These are phyloP conservation scores for Aspergillus thermomutatus DNA, from an alignment of 2,329 filamentous ascomycete genomes.

Conservation along the genomic window DNA sequence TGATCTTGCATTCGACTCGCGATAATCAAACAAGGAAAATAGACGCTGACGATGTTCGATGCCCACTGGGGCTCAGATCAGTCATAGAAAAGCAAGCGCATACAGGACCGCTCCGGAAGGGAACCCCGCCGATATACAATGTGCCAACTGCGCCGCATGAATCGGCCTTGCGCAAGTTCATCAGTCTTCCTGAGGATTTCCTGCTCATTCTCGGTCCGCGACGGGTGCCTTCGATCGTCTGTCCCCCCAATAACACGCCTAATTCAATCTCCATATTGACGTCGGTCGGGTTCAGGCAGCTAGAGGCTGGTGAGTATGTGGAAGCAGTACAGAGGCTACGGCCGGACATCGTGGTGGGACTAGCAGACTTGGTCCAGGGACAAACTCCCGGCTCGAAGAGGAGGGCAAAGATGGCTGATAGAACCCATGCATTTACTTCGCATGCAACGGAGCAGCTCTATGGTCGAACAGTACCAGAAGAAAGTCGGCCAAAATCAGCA, in stretches of 20 bases:
- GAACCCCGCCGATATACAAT: slow-evolving; percentile 49
- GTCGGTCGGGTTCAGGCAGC: slow-evolving; percentile 74
- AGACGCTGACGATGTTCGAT: slow-evolving; percentile 26
- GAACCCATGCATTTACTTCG: slow-evolving; percentile 78
- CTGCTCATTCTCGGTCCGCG: slow-evolving; percentile 73
- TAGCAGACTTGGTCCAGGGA: slow-evolving; percentile 69
- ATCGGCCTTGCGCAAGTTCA: slow-evolving; percentile 71
- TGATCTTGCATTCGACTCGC: background rate
- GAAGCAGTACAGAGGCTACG: slow-evolving; percentile 61
- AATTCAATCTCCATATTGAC: slow-evolving; percentile 74
- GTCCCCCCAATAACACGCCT: slow-evolving; percentile 66
- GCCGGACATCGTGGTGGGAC: slow-evolving; percentile 75
- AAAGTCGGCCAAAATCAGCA: slow-evolving; percentile 43
- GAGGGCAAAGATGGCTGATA: slow-evolving; percentile 76
- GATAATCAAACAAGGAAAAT: background rate
- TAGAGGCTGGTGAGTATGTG: slow-evolving; percentile 68
- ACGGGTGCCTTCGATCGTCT: slow-evolving; percentile 69
- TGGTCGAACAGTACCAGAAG: slow-evolving; percentile 27
- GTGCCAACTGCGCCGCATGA: slow-evolving; percentile 42
- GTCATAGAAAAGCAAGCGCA: slow-evolving; percentile 57
- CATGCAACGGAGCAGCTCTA: slow-evolving; percentile 57
- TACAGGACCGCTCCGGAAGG: slow-evolving; percentile 31
- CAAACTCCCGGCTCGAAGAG: slow-evolving; percentile 65
- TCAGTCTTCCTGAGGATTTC: slow-evolving; percentile 63
- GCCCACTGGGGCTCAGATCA: slow-evolving; percentile 41